Evolutionary conservation across 106 monocot species (phyloP).

Genomic region (Apostasia shenzhenica): DNA sequence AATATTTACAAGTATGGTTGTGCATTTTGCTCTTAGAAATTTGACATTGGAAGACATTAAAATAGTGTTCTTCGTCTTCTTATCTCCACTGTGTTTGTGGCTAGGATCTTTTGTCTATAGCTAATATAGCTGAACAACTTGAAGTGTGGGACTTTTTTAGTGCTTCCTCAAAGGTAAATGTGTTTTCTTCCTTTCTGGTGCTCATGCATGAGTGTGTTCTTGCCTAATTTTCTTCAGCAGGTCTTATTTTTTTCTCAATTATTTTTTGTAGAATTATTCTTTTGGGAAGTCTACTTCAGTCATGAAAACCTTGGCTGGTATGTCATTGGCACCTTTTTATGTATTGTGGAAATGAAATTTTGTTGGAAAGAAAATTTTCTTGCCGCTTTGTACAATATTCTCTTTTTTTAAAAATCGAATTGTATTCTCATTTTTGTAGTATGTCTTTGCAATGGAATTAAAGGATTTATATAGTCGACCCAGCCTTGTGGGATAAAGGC

Average conservation of each 20-base stretch:
- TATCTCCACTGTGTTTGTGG: constrained; percentile 7
- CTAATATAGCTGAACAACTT: constrained; percentile 96
- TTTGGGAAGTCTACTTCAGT: constrained; percentile 92
- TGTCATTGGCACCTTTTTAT: background rate
- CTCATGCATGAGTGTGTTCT: background rate
- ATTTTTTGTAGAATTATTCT: constrained; percentile 81
- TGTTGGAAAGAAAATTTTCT: no score
- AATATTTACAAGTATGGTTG: constrained; percentile 78
- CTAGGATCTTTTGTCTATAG: constrained; percentile 84
- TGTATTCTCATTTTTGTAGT: no score
- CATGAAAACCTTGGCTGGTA: constrained; percentile 98
- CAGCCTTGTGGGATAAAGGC: no score
- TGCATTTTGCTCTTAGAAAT: background rate
- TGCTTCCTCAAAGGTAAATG: constrained; percentile 72
- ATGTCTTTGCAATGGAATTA: no score
- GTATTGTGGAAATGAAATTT: no score
- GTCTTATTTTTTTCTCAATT: constrained; percentile 14
- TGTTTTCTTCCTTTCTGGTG: background rate
- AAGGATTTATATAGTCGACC: no score
- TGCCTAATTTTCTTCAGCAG: constrained; percentile 5
- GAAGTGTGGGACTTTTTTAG: constrained; percentile 99
- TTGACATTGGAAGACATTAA: background rate
- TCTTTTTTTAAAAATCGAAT: no score
- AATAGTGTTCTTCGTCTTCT: background rate
- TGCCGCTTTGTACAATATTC: no score